Evolutionary conservation across 495 filamentous ascomycete genomes (phyloP).

Genomic region (Amphirosellinia nigrospora): DNA sequence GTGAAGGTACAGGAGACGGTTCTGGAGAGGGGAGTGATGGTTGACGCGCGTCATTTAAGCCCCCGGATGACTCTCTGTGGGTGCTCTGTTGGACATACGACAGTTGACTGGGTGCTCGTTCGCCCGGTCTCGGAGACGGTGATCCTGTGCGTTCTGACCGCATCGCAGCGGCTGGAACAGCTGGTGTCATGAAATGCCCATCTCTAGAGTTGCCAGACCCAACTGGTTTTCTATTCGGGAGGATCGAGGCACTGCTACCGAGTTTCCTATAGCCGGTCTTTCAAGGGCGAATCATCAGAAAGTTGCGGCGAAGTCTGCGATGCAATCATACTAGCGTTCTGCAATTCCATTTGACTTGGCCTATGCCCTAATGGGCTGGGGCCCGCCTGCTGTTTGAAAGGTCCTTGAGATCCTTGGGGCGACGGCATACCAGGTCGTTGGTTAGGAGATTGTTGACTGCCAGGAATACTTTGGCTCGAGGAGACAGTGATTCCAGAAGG

Average conservation of each 20-base stretch:
- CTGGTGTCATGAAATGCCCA: constrained; percentile 24
- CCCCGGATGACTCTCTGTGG: constrained; percentile 34
- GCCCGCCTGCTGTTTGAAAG: constrained; percentile 26
- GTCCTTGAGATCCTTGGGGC: constrained; percentile 27
- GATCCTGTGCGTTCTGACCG: constrained; percentile 21
- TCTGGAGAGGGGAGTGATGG: constrained; percentile 37
- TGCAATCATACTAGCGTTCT: constrained; percentile 1
- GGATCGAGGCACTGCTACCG: constrained; percentile 16
- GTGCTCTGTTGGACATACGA: constrained; percentile 36
- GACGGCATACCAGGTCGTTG: constrained; percentile 23
- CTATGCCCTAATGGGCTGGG: constrained; percentile 13
- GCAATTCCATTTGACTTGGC: not conserved
- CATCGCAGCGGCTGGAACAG: constrained; percentile 6
- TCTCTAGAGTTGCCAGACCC: constrained; percentile 30
- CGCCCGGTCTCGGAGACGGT: constrained; percentile 23
- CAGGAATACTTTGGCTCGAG: constrained; percentile 28
- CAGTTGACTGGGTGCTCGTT: constrained; percentile 33
- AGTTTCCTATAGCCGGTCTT: constrained; percentile 12
- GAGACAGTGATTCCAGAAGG: constrained; percentile 39
- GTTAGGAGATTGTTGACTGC: constrained; percentile 20
- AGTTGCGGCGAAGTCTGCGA: constrained; percentile 27
- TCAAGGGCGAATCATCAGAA: constrained; percentile 30
- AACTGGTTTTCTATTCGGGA: constrained; percentile 39
- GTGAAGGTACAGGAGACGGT: constrained; percentile 29
- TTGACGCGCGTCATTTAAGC: constrained; percentile 34